phyloP scores from a whole-genome alignment of 164 flowering plant genomes.

The Umbilicus rupestris region DNA sequence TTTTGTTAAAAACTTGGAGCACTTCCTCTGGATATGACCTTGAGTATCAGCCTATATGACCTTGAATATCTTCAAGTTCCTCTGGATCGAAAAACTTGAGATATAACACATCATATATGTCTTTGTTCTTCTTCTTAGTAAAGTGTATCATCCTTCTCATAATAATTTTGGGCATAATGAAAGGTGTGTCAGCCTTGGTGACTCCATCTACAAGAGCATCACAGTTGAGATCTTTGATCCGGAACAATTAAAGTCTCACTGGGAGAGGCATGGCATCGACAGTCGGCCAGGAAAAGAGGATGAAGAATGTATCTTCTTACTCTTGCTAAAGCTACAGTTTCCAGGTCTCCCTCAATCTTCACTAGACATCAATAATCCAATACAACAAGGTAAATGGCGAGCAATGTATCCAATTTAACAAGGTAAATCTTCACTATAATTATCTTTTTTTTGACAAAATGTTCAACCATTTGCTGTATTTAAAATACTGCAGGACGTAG shows the following conservation, averaged over 20 bases:
- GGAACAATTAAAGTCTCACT: slow-evolving; percentile 54
- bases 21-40: no score
- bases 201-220: slow-evolving; percentile 60
- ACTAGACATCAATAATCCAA: slow-evolving; percentile 78
- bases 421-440: no score
- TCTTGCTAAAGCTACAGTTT: slow-evolving; percentile 66
- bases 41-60: no score
- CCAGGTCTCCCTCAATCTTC: slow-evolving; percentile 83
- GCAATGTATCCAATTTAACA: neutral
- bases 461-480: neutral
- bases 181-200: slow-evolving; percentile 75
- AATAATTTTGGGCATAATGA: slow-evolving; percentile 46
- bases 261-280: slow-evolving; percentile 48
- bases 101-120: no score
- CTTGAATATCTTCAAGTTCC: no score
- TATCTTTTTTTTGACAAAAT: no score
- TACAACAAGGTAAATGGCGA: slow-evolving; percentile 46
- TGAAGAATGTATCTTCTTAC: slow-evolving; percentile 68
- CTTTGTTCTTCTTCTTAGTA: neutral
- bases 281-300: slow-evolving; percentile 73
- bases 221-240: slow-evolving; percentile 77
- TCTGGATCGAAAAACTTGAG: no score
- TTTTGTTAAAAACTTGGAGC: no score
- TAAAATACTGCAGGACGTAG: slow-evolving; percentile 75
- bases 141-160: neutral